phyloP scores from a whole-genome alignment of 2,329 filamentous ascomycete genomes.

The Fusarium decemcellulare region DNA sequence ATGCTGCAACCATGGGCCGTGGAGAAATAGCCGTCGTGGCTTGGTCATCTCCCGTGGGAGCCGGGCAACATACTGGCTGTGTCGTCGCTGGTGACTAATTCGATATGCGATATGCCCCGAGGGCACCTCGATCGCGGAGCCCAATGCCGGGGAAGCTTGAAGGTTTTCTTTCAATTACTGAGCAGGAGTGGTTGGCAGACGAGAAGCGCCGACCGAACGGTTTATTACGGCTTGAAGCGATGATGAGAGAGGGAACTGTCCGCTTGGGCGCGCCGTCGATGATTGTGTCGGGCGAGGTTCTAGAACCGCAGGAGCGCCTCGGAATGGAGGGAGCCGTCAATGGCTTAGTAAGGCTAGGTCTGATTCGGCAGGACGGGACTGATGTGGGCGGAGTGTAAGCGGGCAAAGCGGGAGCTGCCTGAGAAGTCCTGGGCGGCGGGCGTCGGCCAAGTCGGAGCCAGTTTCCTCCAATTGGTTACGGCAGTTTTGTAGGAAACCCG shows the following conservation, averaged over 20 bases:
- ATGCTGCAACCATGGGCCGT: not conserved
- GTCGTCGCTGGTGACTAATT: constrained; percentile 37
- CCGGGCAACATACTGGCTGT: constrained; percentile 21
- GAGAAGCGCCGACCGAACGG: constrained; percentile 11
- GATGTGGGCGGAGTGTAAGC: not conserved
- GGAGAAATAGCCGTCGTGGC: constrained; percentile 7
- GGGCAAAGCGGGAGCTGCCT: constrained; percentile 11
- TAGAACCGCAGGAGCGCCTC: constrained; percentile 18
- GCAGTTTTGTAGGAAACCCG: not conserved
- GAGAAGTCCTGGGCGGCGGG: not conserved
- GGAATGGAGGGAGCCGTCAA: constrained; percentile 19
- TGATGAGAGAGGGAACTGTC: constrained; percentile 28
- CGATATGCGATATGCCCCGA: constrained; percentile 10
- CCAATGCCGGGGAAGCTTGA: not conserved
- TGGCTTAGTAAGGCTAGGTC: constrained; percentile 33
- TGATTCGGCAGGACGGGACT: constrained; percentile 10
- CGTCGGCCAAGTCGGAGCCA: not conserved
- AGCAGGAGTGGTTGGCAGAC: not conserved
- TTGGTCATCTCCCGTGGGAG: constrained; percentile 16
- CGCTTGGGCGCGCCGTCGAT: constrained; percentile 11
- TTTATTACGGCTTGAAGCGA: constrained; percentile 15
- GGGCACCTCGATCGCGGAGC: constrained; percentile 1
- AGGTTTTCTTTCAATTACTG: not conserved
- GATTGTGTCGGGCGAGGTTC: constrained; percentile 26
- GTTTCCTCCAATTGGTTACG: not conserved